phyloP scores from a whole-genome alignment of 345 rosid genomes.

The Hibiscus syriacus region DNA sequence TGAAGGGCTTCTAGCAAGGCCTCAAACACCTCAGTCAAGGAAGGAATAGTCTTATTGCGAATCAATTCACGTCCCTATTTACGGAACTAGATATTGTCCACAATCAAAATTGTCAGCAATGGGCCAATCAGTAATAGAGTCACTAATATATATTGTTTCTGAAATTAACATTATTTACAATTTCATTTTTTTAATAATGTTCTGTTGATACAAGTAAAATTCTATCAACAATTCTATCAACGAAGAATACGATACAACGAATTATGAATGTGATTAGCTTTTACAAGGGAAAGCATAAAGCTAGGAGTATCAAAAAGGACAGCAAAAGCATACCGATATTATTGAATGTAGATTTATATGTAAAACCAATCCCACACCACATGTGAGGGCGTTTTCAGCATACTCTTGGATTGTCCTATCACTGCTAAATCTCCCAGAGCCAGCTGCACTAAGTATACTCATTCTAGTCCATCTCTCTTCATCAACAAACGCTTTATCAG shows the following conservation, averaged over 20 bases:
- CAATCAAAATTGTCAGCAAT: not conserved
- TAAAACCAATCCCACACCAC: too few relatives aligned
- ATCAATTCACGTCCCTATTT: not conserved
- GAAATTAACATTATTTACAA: not conserved
- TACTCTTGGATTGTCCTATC: conserved; percentile 38
- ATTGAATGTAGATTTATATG: not conserved
- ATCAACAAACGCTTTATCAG: conserved; percentile 39
- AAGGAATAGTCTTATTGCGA: not conserved
- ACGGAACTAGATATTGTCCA: not conserved
- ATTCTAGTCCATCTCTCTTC: conserved; percentile 37
- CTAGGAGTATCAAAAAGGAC: too few relatives aligned
- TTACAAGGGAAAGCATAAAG: too few relatives aligned
- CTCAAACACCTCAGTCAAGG: not conserved
- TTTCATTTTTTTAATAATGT: not conserved
- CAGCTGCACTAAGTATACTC: conserved; percentile 41
- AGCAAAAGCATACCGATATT: not conserved
- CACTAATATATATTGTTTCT: not conserved
- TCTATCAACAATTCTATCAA: too few relatives aligned
- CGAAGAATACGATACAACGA: too few relatives aligned
- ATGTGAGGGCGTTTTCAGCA: too few relatives aligned
- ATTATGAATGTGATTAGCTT: too few relatives aligned
- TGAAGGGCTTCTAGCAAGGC: not conserved
- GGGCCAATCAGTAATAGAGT: not conserved
- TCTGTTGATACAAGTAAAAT: too few relatives aligned
- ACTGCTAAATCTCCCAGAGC: conserved; percentile 37